Base-by-base conservation (phyloP, 2,329 filamentous ascomycete genomes). In the Colletotrichum tabaci region DNA sequence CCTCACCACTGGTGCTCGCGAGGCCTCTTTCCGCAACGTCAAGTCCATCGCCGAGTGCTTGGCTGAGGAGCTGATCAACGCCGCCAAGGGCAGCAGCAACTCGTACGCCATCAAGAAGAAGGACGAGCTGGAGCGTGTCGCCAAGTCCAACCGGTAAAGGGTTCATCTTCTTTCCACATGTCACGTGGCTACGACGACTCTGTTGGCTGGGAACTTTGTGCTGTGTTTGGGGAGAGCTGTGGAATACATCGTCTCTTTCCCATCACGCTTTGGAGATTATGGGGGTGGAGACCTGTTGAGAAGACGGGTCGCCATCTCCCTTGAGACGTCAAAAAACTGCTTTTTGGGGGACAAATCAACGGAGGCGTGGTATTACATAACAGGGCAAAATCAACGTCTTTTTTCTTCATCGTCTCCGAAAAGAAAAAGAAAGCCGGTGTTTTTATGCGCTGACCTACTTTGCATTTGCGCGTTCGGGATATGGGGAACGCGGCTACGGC, bases 91-190 rank as follows among this genome's bases (percentile, higher is more conserved):
- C 84, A 97, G 93, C 92, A 97, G 94, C 89, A 99, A 99, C 95
- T 98, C 95, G 80, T 99, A 98, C 87, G 96, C 97, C 83, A 99
- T 99, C 93, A 99, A 99, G 95, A 99, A 99, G 95, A 99, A 99
- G 96, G 96, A 99, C 87, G 97, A 99, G 93, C 88, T 99, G 89
- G 96, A 99, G 93, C 96, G 96, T 96, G 96, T 99, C 82, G 96
- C 96, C 89, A 99, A 99, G 94, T 94, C 91, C 92, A 99, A 99
- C 93, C 94, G 96, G 93, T 99, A 98, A 95, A 95, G 79, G 82
- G 78, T 79, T 81, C 81, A 77, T 76, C 78, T 80, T 78, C 77
- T 42, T 18, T 66, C 42, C 49, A 67, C 61, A 71, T 63, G 47
- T 60, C 46, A 53, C 70, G 64, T 64, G 71, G 75, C 76, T 73